Base-by-base conservation (phyloP, 768 basidiomycete genomes). In the Tylopilus sp. region DNA sequence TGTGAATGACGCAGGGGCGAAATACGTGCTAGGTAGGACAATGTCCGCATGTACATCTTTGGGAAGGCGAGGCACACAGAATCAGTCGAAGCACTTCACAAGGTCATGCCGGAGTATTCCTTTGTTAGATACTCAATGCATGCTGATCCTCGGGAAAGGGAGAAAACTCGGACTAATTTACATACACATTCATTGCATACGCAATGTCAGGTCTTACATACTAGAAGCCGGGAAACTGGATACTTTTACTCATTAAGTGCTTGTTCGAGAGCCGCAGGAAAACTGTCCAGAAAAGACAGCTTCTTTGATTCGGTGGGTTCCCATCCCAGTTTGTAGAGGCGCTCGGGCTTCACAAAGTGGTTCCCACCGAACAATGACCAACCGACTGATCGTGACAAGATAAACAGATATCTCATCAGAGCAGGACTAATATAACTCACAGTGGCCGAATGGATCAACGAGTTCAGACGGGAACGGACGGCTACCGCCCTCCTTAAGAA, bases 281-380 rank as follows among this genome's bases (percentile, higher is more conserved):
- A 45, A 17, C 53, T 59, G 8, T 71, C 65, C 47, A 69, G 26
- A 45, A 68, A 57, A 6, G 68, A 55, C 12, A 57, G 30, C 35
- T 61, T 68, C 31, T 53, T 57, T 31, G 63, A 63, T 40, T 67
- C 58, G 1, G 54, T 62, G 1, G 73, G 60, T 28, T 71, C 67
- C 74, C 76, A 76, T 31, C 76, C 74, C 11, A 77, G 58, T 28
- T 58, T 69, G 39, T 65, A 65, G 23, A 76, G 62, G 4, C 70
- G 68, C 22, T 69, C 60, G 1, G 71, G 53, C 25, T 63, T 68
- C n/a, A 64, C 69, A 40, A 69, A 68, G 7, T 63, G 62, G 50
- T 72, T 77, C 5, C 73, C 69, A 2, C 72, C 75, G 13, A 76
- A 48, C 13, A 74, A 53, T 11, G 67, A 72, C 75, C 73, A 77